Conservation (phyloP, 2,329 filamentous ascomycete genomes). For the Samsoniella hepiali region DNA sequence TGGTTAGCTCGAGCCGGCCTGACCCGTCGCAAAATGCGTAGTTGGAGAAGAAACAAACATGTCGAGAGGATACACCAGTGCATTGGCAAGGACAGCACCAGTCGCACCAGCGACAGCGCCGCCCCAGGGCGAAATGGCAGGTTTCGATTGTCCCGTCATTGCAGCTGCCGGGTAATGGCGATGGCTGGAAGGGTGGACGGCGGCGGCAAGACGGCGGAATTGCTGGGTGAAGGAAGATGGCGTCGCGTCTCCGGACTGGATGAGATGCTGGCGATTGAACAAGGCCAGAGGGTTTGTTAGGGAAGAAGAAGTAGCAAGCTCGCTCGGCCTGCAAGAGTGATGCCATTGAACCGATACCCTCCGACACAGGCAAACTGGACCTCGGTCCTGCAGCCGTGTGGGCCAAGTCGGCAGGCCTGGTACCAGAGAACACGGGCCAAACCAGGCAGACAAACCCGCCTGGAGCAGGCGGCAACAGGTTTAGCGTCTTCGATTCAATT, state of each 20-base stretch:
- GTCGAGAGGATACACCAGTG: conserved; percentile 91
- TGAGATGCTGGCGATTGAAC: neutral
- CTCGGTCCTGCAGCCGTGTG: conserved; percentile 18
- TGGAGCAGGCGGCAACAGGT: neutral
- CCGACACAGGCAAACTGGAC: conserved; percentile 17
- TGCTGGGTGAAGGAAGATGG: neutral
- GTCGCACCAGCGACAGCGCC: conserved; percentile 88
- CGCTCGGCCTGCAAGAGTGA: neutral
- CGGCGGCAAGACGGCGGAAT: neutral
- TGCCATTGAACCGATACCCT: conserved; percentile 15
- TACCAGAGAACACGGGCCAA: neutral
- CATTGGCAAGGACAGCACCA: conserved; percentile 91
- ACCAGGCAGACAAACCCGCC: neutral
- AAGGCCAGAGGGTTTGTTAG: neutral
- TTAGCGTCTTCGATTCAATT: neutral
- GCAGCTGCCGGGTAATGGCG: conserved; percentile 4
- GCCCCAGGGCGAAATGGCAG: conserved; percentile 83
- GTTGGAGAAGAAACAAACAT: conserved; percentile 61
- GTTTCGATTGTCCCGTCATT: conserved; percentile 61
- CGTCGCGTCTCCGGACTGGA: neutral
- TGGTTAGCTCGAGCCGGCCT: neutral
- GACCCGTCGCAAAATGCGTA: conserved; percentile 6
- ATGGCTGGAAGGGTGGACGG: neutral
- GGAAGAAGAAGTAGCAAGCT: neutral
- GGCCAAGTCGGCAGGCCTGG: conserved; percentile 8